phyloP scores from a whole-genome alignment of 176 grass and related monocot species.

The Lolium perenne region DNA sequence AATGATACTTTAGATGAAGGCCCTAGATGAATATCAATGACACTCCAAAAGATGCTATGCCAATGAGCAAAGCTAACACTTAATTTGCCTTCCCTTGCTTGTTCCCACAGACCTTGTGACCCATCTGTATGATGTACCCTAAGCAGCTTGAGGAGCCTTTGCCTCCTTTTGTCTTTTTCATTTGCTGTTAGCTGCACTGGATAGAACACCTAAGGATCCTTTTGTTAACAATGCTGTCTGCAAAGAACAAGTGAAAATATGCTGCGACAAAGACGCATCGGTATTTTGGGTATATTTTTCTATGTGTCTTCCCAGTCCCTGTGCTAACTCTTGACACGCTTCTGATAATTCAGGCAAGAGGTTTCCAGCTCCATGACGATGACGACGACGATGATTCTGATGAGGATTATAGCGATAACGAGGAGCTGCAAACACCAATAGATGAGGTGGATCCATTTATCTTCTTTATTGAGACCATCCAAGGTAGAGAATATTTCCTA shows the following conservation, averaged over 20 bases:
- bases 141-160: neutral
- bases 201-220: slow-evolving; percentile 2
- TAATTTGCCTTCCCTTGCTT: neutral
- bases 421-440: slow-evolving; percentile 81
- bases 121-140: neutral
- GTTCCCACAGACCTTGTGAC: neutral
- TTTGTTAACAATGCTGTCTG: slow-evolving; percentile 8
- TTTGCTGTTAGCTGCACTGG: neutral
- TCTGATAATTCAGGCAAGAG: slow-evolving; percentile 68
- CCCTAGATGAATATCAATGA: neutral
- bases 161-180: neutral
- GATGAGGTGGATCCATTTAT: slow-evolving; percentile 94
- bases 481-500: slow-evolving; percentile 53
- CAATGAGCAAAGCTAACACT: neutral
- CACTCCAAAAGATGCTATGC: neutral
- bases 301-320: neutral
- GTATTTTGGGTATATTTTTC: neutral
- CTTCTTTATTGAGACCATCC: slow-evolving; percentile 83
- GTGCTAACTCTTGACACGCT: slow-evolving; percentile 10
- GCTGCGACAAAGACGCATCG: neutral
- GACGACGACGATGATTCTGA: slow-evolving; percentile 73
- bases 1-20: neutral
- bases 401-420: slow-evolving; percentile 70
- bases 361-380: slow-evolving; percentile 64
- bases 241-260: slow-evolving; percentile 1